Conservation (phyloP, 2,329 filamentous ascomycete genomes). For the Aspergillus unguis region DNA sequence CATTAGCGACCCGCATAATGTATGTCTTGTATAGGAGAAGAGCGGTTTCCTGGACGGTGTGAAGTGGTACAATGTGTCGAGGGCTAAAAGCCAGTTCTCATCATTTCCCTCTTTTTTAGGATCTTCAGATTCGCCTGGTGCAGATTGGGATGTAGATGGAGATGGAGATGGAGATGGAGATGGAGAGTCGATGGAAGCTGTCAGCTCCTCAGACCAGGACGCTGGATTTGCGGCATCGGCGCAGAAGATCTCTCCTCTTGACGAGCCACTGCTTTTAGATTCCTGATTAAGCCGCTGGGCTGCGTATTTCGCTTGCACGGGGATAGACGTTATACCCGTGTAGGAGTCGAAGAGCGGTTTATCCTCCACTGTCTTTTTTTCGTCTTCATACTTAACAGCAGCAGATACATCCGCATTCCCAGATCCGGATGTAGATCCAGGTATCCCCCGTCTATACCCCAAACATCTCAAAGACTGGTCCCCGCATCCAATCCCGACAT, state of each 20-base stretch:
- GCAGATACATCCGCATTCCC: no score
- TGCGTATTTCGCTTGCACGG: conserved; percentile 43
- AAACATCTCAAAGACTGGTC: conserved; percentile 53
- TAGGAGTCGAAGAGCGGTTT: conserved; percentile 43
- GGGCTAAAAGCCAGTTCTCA: conserved; percentile 49
- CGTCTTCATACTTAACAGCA: neutral
- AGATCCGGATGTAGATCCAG: no score
- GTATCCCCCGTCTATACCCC: neutral
- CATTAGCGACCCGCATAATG: conserved; percentile 51
- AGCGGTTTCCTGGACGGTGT: conserved; percentile 50
- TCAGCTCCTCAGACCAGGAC: conserved; percentile 39
- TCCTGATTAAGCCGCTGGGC: conserved; percentile 1
- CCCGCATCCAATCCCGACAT: conserved; percentile 59
- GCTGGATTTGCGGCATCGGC: conserved; percentile 51
- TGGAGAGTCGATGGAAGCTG: neutral
- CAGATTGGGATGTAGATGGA: neutral
- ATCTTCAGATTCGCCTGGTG: neutral
- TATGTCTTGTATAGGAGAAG: conserved; percentile 41
- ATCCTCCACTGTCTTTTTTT: conserved; percentile 5
- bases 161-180: neutral
- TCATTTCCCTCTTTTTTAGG: neutral
- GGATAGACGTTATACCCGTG: conserved; percentile 53
- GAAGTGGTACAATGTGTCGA: conserved; percentile 59
- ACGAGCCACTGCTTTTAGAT: neutral
- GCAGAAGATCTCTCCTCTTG: conserved; percentile 38